Conservation (phyloP, 2,329 filamentous ascomycete species). For the Diplodia mutila region DNA sequence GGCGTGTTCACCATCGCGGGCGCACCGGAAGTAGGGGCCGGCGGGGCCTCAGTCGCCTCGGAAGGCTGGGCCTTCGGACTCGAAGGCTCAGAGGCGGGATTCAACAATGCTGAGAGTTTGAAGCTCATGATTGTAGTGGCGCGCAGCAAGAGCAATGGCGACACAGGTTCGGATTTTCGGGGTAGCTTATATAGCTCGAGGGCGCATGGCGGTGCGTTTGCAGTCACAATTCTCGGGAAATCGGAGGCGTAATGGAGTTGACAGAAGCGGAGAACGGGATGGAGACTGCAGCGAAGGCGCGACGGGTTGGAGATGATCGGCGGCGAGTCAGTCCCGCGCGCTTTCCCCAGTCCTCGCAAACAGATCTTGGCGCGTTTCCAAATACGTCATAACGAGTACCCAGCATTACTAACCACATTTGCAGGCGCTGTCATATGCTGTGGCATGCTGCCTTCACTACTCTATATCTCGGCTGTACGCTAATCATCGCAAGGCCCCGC, state of each 20-base stretch:
- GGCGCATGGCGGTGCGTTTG: slow-evolving; percentile 5
- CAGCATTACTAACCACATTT: no score
- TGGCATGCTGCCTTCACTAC: neutral
- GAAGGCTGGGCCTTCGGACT: slow-evolving; percentile 3
- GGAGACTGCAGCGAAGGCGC: slow-evolving; percentile 1
- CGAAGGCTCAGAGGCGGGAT: slow-evolving; percentile 34
- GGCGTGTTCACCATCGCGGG: neutral
- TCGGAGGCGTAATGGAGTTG: slow-evolving; percentile 11
- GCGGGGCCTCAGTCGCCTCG: neutral
- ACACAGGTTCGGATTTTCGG: neutral
- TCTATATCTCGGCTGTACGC: neutral
- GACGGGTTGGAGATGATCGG: slow-evolving; percentile 19
- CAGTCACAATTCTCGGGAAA: neutral
- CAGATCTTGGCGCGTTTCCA: slow-evolving; percentile 7
- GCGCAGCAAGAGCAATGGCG: slow-evolving; percentile 1
- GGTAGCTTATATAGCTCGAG: neutral
- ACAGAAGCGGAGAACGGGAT: slow-evolving; percentile 14
- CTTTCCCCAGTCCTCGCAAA: slow-evolving; percentile 2
- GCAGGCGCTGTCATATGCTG: neutral
- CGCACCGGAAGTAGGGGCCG: neutral
- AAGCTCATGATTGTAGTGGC: slow-evolving; percentile 31
- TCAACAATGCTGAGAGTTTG: slow-evolving; percentile 42
- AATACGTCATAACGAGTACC: slow-evolving; percentile 9
- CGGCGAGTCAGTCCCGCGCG: slow-evolving; percentile 11
- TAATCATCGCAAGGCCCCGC: neutral